Evolutionary conservation across 2,329 filamentous ascomycete genomes (phyloP), one percentile per base, ranked within the genome.

Genomic region (Exophiala lecanii-corni): DNA sequence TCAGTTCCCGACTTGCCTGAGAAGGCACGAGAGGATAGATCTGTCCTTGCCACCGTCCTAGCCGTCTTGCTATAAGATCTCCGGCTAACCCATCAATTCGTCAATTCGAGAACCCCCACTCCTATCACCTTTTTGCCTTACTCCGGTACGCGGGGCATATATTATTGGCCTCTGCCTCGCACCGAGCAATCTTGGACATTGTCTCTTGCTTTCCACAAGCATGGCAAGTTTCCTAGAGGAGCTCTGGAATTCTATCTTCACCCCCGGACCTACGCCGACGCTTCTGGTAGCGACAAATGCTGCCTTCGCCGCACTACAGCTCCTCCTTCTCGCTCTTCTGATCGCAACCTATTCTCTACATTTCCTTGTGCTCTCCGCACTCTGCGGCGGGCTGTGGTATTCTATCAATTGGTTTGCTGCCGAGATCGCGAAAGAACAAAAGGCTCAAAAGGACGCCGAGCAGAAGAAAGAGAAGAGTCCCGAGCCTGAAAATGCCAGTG

Each of bases 391-490:
- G 3, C 74, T 97, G 25, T 98, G 92, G 92, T 89, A 79, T 71
- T 80, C 85, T 44, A 89, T 97, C 69, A 97, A 97, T 75, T 98
- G 92, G 92, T 97, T 98, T 61, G 89, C 87, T 42, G 69, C 69
- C 34, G 91, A 82, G 60, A 64, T 82, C 63, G 67, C 55, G 65
- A 45, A 40, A 73, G 55, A 70, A 72, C 55, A 72, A 75, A 51
- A 71, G 58, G 60, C 56, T 47, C 62, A 71, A 59, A 66, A 63
- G 57, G 61, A 63, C 56, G 61, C 58, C 55, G 65, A 63, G 57
- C 64, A 56, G 54, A 68, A 48, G 71, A 75, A 53, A 71, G 70
- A 59, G 70, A 57, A 60, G 50, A 58, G 59, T 47, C 53, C 58
- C 12, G 54, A 53, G 35, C 46, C 51, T 53, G 40, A 53, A 55